Percentiles rank a stretch among this genome's conserved stretches.
These are phyloP conservation scores for Leccinum aurantiacum DNA, from an alignment of 768 basidiomycete genomes.

Conservation along the genomic window DNA sequence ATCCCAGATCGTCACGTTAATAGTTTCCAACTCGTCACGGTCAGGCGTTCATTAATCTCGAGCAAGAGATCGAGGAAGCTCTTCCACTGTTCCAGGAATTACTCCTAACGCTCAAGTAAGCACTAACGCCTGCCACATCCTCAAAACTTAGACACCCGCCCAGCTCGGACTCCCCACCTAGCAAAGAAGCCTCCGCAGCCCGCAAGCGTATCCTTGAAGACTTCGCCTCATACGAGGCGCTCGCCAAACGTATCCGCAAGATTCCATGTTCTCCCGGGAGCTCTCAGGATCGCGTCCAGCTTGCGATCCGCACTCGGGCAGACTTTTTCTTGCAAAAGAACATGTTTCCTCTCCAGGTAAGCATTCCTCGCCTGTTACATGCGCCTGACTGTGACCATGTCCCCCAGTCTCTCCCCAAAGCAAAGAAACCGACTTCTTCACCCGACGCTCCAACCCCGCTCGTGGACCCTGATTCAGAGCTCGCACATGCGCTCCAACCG, in stretches of 20 bases:
- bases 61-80: slow-evolving; percentile 86
- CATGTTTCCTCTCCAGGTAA: slow-evolving; percentile 60
- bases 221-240: slow-evolving; percentile 85
- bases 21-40: not conserved
- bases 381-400: not conserved
- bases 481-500: slow-evolving; percentile 78
- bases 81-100: slow-evolving; percentile 90
- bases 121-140: slow-evolving; percentile 12
- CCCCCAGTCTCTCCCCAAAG: slow-evolving; percentile 48
- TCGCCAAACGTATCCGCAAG: slow-evolving; percentile 80
- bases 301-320: slow-evolving; percentile 74
- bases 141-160: not conserved
- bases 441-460: slow-evolving; percentile 22
- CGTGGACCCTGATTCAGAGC: slow-evolving; percentile 65
- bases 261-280: slow-evolving; percentile 66
- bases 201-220: slow-evolving; percentile 83
- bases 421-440: slow-evolving; percentile 33
- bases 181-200: slow-evolving; percentile 63
- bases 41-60: slow-evolving; percentile 69
- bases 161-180: slow-evolving; percentile 51
- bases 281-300: slow-evolving; percentile 83
- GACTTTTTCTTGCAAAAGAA: slow-evolving; percentile 84
- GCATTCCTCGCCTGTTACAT: not conserved
- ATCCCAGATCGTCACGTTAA: not conserved
- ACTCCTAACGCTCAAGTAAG: slow-evolving; percentile 64